phyloP scores from a whole-genome alignment of 345 rosid genomes.

The Balakata baccata region DNA sequence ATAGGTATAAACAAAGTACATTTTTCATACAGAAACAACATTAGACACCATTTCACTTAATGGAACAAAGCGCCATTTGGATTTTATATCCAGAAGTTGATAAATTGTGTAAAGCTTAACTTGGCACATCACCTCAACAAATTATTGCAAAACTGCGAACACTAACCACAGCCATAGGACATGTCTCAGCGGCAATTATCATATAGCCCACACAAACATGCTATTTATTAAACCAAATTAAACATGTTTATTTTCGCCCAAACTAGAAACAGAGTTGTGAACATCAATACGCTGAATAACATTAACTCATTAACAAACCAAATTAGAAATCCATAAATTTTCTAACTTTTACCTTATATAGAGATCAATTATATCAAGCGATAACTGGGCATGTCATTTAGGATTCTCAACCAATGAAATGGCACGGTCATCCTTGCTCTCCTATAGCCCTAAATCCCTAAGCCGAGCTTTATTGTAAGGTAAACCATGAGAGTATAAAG shows the following conservation, averaged over 20 bases:
- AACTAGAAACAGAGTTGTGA: too few relatives aligned
- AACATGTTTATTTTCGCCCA: background rate
- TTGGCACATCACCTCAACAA: background rate
- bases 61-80: too few relatives aligned
- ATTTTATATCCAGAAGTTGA: too few relatives aligned
- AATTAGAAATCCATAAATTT: background rate
- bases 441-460: slow-evolving; percentile 61
- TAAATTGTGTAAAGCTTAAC: too few relatives aligned
- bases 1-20: background rate
- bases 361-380: slow-evolving; percentile 84
- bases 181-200: background rate
- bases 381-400: slow-evolving; percentile 85
- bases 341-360: slow-evolving; percentile 53
- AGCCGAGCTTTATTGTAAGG: slow-evolving; percentile 93
- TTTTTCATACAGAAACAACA: too few relatives aligned
- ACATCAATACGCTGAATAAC: background rate
- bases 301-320: background rate
- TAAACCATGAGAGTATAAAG: slow-evolving; percentile 83
- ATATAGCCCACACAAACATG: too few relatives aligned
- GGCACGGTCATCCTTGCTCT: slow-evolving; percentile 71
- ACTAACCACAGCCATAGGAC: background rate
- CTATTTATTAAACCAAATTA: background rate
- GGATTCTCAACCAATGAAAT: slow-evolving; percentile 70
- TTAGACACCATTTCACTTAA: too few relatives aligned
- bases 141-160: background rate